phyloP scores from a whole-genome alignment of 1,284 basidiomycete species.

The Sporisorium exsertum region DNA sequence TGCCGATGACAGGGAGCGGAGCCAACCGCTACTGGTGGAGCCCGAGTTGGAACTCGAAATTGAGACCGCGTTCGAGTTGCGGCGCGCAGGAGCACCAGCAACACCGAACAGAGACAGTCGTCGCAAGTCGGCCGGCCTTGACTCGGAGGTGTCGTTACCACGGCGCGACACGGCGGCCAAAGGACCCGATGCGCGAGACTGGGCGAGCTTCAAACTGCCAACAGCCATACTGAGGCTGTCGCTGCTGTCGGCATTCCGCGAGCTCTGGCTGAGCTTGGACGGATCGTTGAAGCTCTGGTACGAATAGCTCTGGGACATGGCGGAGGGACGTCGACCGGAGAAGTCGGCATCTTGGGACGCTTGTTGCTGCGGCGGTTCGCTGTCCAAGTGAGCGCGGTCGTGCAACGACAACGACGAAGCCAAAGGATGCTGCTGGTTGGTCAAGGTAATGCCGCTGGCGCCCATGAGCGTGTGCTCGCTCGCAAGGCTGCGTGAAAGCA shows the following conservation, averaged over 20 bases:
- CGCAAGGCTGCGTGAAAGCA: constrained; percentile 49
- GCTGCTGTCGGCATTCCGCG: constrained; percentile 1
- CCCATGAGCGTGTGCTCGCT: constrained; percentile 57
- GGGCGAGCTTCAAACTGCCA: constrained; percentile 50
- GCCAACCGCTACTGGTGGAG: constrained; percentile 47
- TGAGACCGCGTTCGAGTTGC: constrained; percentile 44
- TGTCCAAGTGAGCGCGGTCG: constrained; percentile 8
- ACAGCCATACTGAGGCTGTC: constrained; percentile 47
- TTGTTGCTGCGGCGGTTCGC: constrained; percentile 12
- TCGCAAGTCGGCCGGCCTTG: constrained; percentile 21
- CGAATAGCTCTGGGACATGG: constrained; percentile 30
- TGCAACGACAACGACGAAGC: constrained; percentile 5
- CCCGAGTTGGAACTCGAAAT: constrained; percentile 42
- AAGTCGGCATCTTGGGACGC: background rate
- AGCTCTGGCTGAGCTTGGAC: background rate
- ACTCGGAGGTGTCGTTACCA: constrained; percentile 18
- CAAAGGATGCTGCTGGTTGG: constrained; percentile 24
- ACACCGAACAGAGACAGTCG: constrained; percentile 45
- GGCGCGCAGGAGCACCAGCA: constrained; percentile 23
- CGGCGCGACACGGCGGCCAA: constrained; percentile 15
- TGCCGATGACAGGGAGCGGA: constrained; percentile 51
- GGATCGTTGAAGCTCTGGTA: constrained; percentile 27
- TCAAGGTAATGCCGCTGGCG: constrained; percentile 52
- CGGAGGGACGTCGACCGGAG: constrained; percentile 14
- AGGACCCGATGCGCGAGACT: constrained; percentile 38